A percentile compares a stretch with the other conserved stretches of the same genome.
Evolutionary conservation across 208 protist species (phyloP).

Genomic region (Acanthamoeba sp.): DNA sequence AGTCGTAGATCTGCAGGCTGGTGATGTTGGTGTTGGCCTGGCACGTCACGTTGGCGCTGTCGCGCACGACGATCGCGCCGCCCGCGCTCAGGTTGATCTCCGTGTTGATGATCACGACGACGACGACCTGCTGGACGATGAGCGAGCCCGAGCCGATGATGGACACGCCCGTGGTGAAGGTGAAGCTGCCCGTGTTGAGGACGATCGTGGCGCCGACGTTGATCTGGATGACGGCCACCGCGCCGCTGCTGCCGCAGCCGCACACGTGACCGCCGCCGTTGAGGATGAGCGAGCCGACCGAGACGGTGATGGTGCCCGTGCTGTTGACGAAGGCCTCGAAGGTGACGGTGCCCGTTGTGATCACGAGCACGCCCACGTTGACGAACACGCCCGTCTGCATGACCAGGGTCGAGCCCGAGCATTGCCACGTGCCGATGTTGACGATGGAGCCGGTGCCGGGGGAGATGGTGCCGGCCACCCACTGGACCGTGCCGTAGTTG

Average conservation of each 20-base stretch:
- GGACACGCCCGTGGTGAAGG: constrained; percentile 23
- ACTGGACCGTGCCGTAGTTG: constrained; percentile 56
- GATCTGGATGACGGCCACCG: constrained; percentile 2
- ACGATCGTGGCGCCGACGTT: not conserved
- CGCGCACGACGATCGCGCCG: constrained; percentile 19
- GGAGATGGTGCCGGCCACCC: constrained; percentile 16
- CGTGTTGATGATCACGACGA: not conserved
- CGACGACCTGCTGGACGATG: not conserved
- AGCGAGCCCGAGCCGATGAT: constrained; percentile 47
- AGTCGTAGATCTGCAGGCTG: constrained; percentile 20
- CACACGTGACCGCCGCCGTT: constrained; percentile 10
- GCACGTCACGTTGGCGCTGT: constrained; percentile 61
- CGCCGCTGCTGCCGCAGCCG: constrained; percentile 2
- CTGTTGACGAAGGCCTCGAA: constrained; percentile 42
- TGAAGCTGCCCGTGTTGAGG: constrained; percentile 45
- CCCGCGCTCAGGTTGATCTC: not conserved
- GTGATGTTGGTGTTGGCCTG: not conserved
- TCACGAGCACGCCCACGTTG: constrained; percentile 3
- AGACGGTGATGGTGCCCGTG: constrained; percentile 33
- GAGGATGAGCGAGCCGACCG: constrained; percentile 32
- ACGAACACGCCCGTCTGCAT: constrained; percentile 50
- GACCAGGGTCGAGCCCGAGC: not conserved
- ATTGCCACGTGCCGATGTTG: constrained; percentile 52
- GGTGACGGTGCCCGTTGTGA: not conserved
- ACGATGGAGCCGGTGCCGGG: constrained; percentile 43